Evolutionary conservation across 2,329 filamentous ascomycete genomes (phyloP), one percentile per base, ranked within the genome.

Genomic region (Penicillium janthinellum): DNA sequence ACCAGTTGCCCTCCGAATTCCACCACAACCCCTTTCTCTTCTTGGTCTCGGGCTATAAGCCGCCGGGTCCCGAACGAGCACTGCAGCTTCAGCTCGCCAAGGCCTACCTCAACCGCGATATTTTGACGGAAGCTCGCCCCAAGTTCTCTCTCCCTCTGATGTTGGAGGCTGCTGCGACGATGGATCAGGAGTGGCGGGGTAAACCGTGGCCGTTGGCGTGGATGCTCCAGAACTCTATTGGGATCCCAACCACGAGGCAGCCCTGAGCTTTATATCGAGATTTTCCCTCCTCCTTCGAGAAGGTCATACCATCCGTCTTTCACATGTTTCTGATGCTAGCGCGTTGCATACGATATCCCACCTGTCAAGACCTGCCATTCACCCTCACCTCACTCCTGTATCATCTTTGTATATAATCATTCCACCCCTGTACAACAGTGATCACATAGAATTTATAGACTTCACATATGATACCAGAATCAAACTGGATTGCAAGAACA

Each of bases 171-270:
- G 77, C 77, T 8, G 59, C 63, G 14, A 60, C 60, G 35, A 45
- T 77, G 35, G 77, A 79, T 57, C 41, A 44, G 3, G 64, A 71
- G 54, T 78, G 75, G 75, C 61, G 58, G 22, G 57, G 48, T 14
- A 48, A 59, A 5, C 70, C 71, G 6, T 64, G 67, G 34, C 66
- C 71, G 2, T 61, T 67, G 38, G 55, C 61, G 4, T 75, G 73
- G 70, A 60, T 73, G 57, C 58, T 76, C 47, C 62, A 75, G 41
- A 72, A 76, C 56, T 67, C 71, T 25, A 73, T 78, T 12, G 55
- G 67, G 10, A 64, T 78, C n/a, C 70, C 70, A 17, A 60, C 74
- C 37, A 56, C 28, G 25, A 25, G n/a, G 5, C 25, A 17, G 2
- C 2, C 4, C 22, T 37, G 25, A 39, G 17, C 8, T 17, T 31